These are phyloP conservation scores for Penicillium sp. DNA, from an alignment of 2,329 filamentous ascomycete species.

Conservation along the genomic window DNA sequence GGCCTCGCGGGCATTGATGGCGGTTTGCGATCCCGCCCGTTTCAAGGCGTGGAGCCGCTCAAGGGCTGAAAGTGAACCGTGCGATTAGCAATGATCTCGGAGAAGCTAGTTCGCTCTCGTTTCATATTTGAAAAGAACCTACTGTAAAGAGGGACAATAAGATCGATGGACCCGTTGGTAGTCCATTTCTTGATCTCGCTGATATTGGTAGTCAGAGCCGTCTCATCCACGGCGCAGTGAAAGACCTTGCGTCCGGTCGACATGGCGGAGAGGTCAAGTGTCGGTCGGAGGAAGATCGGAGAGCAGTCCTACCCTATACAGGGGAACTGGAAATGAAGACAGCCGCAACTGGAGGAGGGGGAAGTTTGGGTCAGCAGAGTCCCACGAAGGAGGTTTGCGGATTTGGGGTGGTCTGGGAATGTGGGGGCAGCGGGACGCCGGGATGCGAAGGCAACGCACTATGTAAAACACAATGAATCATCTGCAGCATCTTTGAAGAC, in stretches of 20 bases:
- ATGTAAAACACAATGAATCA: slow-evolving; percentile 24
- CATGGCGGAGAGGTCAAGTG: slow-evolving; percentile 34
- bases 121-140: slow-evolving; percentile 19
- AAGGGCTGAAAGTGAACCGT: slow-evolving; percentile 36
- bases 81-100: slow-evolving; percentile 11
- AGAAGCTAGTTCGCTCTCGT: not conserved
- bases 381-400: slow-evolving; percentile 21
- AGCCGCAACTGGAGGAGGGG: slow-evolving; percentile 30
- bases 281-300: slow-evolving; percentile 10
- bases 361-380: slow-evolving; percentile 19
- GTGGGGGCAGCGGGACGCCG: slow-evolving; percentile 32
- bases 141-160: slow-evolving; percentile 56
- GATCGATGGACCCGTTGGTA: slow-evolving; percentile 49
- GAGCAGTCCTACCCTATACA: slow-evolving; percentile 27
- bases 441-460: slow-evolving; percentile 24
- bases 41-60: slow-evolving; percentile 49
- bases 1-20: slow-evolving; percentile 52
- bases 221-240: slow-evolving; percentile 56
- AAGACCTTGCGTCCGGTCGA: slow-evolving; percentile 48
- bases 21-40: slow-evolving; percentile 47
- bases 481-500: slow-evolving; percentile 35
- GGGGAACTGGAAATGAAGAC: slow-evolving; percentile 28
- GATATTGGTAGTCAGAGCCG: slow-evolving; percentile 53
- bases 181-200: slow-evolving; percentile 56
- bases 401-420: slow-evolving; percentile 24